These are phyloP conservation scores for Prunus mongolica DNA, from an alignment of 306 rosid genomes.

Conservation along the genomic window DNA sequence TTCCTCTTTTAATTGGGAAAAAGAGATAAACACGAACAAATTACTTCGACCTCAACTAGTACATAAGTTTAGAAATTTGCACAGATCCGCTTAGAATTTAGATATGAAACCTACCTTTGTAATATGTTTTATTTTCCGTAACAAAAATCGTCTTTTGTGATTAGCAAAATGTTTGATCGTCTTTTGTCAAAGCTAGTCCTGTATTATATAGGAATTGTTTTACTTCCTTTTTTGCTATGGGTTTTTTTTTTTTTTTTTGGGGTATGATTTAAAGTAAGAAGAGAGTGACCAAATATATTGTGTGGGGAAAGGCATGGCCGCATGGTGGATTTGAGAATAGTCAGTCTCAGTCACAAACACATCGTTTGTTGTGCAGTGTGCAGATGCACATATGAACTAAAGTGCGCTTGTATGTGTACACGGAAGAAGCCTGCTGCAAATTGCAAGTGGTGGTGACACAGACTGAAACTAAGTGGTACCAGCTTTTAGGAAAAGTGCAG, in stretches of 20 bases:
- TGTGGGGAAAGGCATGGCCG: not conserved
- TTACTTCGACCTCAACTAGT: no score
- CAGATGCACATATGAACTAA: not conserved
- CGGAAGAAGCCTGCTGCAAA: slow-evolving; percentile 36
- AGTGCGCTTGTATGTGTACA: not conserved
- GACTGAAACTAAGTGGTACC: slow-evolving; percentile 24
- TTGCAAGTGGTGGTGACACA: slow-evolving; percentile 30
- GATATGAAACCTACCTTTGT: no score
- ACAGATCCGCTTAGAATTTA: no score
- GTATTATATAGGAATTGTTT: not conserved
- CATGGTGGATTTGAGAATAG: not conserved
- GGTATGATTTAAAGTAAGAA: not conserved
- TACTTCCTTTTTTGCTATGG: not conserved
- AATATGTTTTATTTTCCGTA: no score
- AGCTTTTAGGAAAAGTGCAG: slow-evolving; percentile 22
- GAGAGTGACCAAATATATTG: no score
- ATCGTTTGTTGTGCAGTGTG: not conserved
- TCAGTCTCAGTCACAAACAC: not conserved
- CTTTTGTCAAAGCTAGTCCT: not conserved
- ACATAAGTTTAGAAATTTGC: no score
- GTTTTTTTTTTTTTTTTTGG: no score
- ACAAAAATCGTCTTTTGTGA: no score
- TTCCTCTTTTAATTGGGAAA: not conserved
- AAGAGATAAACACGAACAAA: no score
- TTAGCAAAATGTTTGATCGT: no score